Percentiles rank a stretch among this genome's conserved stretches.
Evolutionary conservation across 176 grass and related monocot genomes (phyloP).

Genomic region (Guadua angustifolia): DNA sequence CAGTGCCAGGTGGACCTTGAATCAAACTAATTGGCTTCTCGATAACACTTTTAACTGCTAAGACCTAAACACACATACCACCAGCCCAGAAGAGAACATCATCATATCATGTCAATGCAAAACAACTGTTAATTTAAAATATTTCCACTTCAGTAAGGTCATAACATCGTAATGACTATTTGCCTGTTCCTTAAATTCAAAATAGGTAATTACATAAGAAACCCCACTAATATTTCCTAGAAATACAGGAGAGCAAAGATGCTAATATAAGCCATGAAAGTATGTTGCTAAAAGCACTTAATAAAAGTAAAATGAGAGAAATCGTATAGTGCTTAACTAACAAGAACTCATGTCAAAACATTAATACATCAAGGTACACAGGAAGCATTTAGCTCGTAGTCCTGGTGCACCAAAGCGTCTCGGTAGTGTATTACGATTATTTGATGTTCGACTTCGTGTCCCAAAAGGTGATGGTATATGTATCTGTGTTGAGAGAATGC

Average conservation of each 20-base stretch:
- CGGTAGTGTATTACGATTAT: slow-evolving; percentile 85
- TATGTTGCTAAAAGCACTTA: background rate
- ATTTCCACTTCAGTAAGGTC: background rate
- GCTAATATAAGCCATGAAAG: background rate
- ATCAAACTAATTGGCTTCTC: slow-evolving; percentile 99
- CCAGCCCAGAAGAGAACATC: background rate
- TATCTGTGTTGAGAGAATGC: slow-evolving; percentile 56
- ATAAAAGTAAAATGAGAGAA: background rate
- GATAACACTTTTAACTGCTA: slow-evolving; percentile 99
- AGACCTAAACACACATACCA: slow-evolving; percentile 59
- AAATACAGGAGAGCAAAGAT: background rate
- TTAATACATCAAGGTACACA: slow-evolving; percentile 59
- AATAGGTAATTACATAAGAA: background rate
- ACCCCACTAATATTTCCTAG: background rate
- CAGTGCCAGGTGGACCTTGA: slow-evolving; percentile 97
- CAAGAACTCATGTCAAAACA: background rate
- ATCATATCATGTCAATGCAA: slow-evolving; percentile 35
- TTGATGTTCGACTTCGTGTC: slow-evolving; percentile 98
- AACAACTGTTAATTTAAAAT: slow-evolving; percentile 13
- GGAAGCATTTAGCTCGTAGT: slow-evolving; percentile 98
- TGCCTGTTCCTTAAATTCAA: background rate
- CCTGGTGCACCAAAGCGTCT: slow-evolving; percentile 96
- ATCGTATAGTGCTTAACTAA: background rate
- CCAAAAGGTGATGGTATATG: slow-evolving; percentile 98
- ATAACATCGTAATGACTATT: slow-evolving; percentile 12